Conservation (phyloP, 441 rosid genomes). For the Manihot esculenta region DNA sequence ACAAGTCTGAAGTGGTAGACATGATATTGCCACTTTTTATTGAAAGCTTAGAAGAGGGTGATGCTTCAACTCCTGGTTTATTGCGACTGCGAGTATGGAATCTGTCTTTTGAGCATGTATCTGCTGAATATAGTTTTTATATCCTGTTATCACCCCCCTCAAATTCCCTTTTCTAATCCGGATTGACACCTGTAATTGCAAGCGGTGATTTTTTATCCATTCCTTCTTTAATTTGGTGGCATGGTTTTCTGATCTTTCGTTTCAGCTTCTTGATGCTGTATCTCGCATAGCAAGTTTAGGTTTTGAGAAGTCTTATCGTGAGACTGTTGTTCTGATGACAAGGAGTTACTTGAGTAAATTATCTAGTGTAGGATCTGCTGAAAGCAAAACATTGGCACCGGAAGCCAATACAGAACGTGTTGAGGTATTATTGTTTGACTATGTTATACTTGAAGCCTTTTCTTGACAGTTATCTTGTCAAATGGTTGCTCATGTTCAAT, state of each 20-base stretch:
- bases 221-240: slow-evolving; percentile 27
- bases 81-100: slow-evolving; percentile 82
- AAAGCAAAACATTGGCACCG: slow-evolving; percentile 78
- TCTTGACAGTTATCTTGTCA: slow-evolving; percentile 28
- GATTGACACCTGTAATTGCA: slow-evolving; percentile 12
- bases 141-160: slow-evolving; percentile 11
- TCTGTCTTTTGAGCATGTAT: slow-evolving; percentile 32
- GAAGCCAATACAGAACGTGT: slow-evolving; percentile 90
- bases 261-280: slow-evolving; percentile 99
- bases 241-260: slow-evolving; percentile 29
- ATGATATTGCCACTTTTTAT: slow-evolving; percentile 95
- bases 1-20: slow-evolving; percentile 93
- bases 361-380: slow-evolving; percentile 77
- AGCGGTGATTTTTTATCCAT: slow-evolving; percentile 13
- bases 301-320: slow-evolving; percentile 97
- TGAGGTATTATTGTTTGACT: slow-evolving; percentile 57
- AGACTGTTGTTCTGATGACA: slow-evolving; percentile 97
- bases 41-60: slow-evolving; percentile 99
- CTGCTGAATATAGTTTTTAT: slow-evolving; percentile 26
- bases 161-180: too few species aligned
- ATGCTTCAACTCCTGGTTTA: slow-evolving; percentile 84
- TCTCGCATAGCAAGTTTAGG: slow-evolving; percentile 97
- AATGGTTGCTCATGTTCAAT: slow-evolving; percentile 51
- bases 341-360: slow-evolving; percentile 88
- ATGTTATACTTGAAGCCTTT: slow-evolving; percentile 19